phyloP scores from a whole-genome alignment of 257 asterid genomes.

The Rubia yunnanensis region DNA sequence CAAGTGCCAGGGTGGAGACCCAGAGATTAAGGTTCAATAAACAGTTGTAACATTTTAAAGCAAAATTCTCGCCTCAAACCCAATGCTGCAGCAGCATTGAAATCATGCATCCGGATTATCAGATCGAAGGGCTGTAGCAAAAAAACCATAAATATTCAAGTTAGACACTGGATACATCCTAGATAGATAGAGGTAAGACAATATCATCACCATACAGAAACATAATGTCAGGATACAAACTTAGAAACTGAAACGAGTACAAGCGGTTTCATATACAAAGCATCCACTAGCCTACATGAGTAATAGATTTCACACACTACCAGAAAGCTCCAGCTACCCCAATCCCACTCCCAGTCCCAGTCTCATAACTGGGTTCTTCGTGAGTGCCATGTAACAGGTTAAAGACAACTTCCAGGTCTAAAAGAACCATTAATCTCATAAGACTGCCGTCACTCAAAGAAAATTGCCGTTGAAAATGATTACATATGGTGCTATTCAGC shows the following conservation, averaged over 20 bases:
- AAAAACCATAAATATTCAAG: neutral
- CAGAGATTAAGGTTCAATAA: neutral
- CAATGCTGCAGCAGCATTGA: neutral
- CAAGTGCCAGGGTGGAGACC: neutral
- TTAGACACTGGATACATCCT: neutral
- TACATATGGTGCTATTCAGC: neutral
- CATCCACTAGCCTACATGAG: neutral
- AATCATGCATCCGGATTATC: conserved; percentile 27
- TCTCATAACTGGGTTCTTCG: neutral
- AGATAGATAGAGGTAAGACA: neutral
- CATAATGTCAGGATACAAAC: neutral
- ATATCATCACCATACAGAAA: neutral
- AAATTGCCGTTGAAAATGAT: neutral
- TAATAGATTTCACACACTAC: neutral
- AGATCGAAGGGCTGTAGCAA: conserved; percentile 27
- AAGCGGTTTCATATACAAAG: neutral
- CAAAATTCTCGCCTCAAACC: neutral
- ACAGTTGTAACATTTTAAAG: neutral
- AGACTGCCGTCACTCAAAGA: neutral
- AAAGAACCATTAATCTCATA: neutral
- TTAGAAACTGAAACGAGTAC: neutral
- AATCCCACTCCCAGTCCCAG: neutral
- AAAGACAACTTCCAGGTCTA: neutral
- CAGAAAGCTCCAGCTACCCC: neutral
- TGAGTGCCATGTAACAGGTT: neutral